Evolutionary conservation across 495 filamentous ascomycete species (phyloP), one percentile per base, ranked within the genome.

Genomic region (Amniculicola lignicola): DNA sequence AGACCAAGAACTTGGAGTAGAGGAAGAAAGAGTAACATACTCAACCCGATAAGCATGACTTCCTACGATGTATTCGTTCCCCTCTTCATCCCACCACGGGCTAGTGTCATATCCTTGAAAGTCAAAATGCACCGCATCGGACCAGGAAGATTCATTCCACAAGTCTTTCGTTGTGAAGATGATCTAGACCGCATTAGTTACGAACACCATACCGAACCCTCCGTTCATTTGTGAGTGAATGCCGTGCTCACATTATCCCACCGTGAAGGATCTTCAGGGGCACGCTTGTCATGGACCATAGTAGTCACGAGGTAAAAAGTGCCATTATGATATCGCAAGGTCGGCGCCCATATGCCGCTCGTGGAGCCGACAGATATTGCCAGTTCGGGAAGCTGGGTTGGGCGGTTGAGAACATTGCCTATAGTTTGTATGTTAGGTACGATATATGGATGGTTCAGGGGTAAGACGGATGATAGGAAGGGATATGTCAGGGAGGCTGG

Each of bases 31-130:
- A 22, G 14, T 11, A 39, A 49, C 54, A 29, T 27, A 51, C 52
- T 56, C 14, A 1, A 64, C 51, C n/a, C 38, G 49, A 39, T 52
- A 61, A 1, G 57, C 44, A 64, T 64, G 61, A 0, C 52, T 25
- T 25, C 67, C 67, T 2, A 54, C 69, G 18, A 82, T 72, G 45
- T 82, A 81, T 0, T 57, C 63, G 29, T 70, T 75, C 5, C 76
- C 77, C 38, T 79, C 72, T 0, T 70, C 72, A 46, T 79, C 76
- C 74, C 76, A 82, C 58, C 75, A 75, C 0, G 72, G 75, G 44
- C 67, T 66, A 4, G 75, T 68, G 54, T 78, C 74, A 52, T 73
- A 72, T 35, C 64, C 67, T 11, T 47, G 52, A 14, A 68, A 44
- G 9, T 36, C 16, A 59, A 74, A 75, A 19, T 59, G 61, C 1